A percentile compares a stretch with the other conserved stretches of the same genome.
phyloP scores from a whole-genome alignment of 2,329 filamentous ascomycete genomes.

The Teratosphaeria epicoccoides region DNA sequence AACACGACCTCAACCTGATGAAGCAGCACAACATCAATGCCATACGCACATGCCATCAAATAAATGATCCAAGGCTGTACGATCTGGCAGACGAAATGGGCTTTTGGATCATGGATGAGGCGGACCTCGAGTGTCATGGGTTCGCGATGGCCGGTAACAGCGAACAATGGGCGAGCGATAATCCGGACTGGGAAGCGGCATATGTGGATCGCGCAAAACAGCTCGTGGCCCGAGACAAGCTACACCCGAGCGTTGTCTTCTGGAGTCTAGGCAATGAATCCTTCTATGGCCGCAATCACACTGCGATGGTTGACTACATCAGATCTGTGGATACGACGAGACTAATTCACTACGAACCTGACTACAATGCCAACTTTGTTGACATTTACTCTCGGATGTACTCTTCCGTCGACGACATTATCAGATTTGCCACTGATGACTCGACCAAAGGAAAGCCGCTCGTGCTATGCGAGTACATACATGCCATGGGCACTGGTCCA shows the following conservation, averaged over 20 bases:
- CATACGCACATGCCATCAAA: slow-evolving; percentile 58
- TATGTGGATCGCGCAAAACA: slow-evolving; percentile 59
- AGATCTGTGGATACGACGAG: slow-evolving; percentile 48
- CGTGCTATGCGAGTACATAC: slow-evolving; percentile 45
- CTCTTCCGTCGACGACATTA: slow-evolving; percentile 42
- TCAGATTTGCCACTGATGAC: slow-evolving; percentile 34
- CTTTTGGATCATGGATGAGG: slow-evolving; percentile 52
- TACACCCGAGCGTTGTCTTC: slow-evolving; percentile 59
- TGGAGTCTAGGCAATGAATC: slow-evolving; percentile 67
- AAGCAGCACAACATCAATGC: slow-evolving; percentile 63
- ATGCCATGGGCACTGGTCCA: slow-evolving; percentile 66
- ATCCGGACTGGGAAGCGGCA: slow-evolving; percentile 48
- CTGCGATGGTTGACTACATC: slow-evolving; percentile 55
- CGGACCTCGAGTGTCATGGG: slow-evolving; percentile 40
- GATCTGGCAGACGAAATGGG: slow-evolving; percentile 56
- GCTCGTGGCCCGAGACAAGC: slow-evolving; percentile 58
- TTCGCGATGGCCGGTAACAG: slow-evolving; percentile 29
- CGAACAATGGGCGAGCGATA: slow-evolving; percentile 51
- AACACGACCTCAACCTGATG: slow-evolving; percentile 54
- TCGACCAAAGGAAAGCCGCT: slow-evolving; percentile 41
- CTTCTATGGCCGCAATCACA: slow-evolving; percentile 59
- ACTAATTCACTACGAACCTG: slow-evolving; percentile 57
- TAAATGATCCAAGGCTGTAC: slow-evolving; percentile 50
- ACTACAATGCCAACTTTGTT: slow-evolving; percentile 46
- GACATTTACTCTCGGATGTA: slow-evolving; percentile 65